These are phyloP conservation scores for Solanum megistacrolobum DNA, from an alignment of 257 asterid genomes.

Conservation along the genomic window DNA sequence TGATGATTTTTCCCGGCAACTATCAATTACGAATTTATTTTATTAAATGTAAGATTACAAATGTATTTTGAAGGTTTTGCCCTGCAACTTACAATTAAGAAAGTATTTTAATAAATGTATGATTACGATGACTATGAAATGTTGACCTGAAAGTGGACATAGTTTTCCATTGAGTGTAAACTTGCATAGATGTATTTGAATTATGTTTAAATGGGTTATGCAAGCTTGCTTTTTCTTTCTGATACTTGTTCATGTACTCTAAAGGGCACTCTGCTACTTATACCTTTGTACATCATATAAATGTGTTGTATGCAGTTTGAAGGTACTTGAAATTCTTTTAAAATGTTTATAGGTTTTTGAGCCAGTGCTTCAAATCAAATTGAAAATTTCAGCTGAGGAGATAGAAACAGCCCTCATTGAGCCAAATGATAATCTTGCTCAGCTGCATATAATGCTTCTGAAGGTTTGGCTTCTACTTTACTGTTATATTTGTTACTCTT, in stretches of 20 bases:
- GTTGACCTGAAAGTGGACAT: not conserved
- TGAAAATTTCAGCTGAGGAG: constrained; percentile 81
- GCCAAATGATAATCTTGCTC: constrained; percentile 51
- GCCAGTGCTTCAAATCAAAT: constrained; percentile 37
- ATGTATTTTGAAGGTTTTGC: not conserved
- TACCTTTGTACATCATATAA: not conserved
- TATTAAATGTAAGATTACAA: not conserved
- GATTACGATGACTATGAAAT: not conserved
- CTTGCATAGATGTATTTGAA: not conserved
- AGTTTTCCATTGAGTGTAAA: not conserved
- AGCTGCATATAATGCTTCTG: constrained; percentile 65
- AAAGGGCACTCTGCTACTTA: not conserved
- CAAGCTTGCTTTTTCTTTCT: not conserved
- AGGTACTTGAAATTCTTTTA: not conserved
- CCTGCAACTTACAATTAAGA: not conserved
- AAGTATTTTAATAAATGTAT: not conserved
- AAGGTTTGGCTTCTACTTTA: constrained; percentile 31
- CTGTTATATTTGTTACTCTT: not conserved
- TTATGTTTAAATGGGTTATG: not conserved
- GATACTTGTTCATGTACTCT: not conserved
- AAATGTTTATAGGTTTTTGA: constrained; percentile 47
- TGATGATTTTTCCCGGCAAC: not conserved
- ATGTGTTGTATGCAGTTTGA: not conserved
- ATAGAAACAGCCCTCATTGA: constrained; percentile 68
- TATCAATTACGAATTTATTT: not conserved